Conservation (phyloP, 192 early-diverging fungal genomes). For the Entomortierella chlamydospora region DNA sequence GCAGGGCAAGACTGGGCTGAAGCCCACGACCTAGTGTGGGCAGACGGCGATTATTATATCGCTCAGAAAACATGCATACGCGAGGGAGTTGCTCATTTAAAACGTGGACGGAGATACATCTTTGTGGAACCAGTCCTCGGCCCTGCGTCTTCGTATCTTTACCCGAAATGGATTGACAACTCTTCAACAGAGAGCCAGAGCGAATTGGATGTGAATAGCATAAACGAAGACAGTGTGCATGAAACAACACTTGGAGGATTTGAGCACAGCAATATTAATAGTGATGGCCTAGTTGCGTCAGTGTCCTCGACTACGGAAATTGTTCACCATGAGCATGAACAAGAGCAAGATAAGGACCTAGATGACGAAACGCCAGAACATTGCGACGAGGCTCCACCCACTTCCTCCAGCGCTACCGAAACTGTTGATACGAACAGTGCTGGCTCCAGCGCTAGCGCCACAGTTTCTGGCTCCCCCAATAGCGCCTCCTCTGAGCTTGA, state of each 20-base stretch:
- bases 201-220: constrained; percentile 7
- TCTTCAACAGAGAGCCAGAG: constrained; percentile 1
- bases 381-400: not conserved
- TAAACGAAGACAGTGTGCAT: not conserved
- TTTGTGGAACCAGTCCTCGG: constrained; percentile 53
- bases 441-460: constrained; percentile 6
- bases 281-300: not conserved
- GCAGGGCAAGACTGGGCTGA: constrained; percentile 30
- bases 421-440: not conserved
- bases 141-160: constrained; percentile 42
- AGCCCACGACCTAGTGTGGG: constrained; percentile 37
- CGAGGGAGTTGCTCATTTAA: constrained; percentile 48
- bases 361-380: constrained; percentile 9
- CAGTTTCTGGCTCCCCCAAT: not conserved
- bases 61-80: constrained; percentile 49
- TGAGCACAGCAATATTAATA: not conserved
- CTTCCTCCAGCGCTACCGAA: not conserved
- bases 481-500: not conserved
- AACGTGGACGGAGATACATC: constrained; percentile 44
- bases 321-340: not conserved
- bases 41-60: constrained; percentile 50
- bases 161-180: constrained; percentile 23
- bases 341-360: constrained; percentile 20
- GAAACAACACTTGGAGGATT: not conserved
- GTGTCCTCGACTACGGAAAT: no score